Conservation (phyloP, 2,329 filamentous ascomycete species). For the Bipolaris victoriae region DNA sequence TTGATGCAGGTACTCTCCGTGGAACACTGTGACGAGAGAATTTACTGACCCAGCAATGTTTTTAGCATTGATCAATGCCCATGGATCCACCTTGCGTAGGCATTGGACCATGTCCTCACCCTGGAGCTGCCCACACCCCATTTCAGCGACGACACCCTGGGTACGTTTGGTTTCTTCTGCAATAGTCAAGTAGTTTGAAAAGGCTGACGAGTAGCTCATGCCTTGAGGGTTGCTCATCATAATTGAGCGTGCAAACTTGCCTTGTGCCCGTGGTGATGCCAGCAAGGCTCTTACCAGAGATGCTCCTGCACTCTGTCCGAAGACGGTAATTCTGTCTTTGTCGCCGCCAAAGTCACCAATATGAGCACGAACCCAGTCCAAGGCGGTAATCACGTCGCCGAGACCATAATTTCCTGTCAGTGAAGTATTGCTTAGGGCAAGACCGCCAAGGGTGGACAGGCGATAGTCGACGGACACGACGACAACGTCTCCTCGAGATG, state of each 20-base stretch:
- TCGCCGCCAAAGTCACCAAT: slow-evolving; percentile 48
- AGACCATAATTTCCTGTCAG: slow-evolving; percentile 59
- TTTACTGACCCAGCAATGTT: slow-evolving; percentile 4
- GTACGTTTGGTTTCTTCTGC: slow-evolving; percentile 29
- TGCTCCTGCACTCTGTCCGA: slow-evolving; percentile 48
- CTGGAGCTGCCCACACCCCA: slow-evolving; percentile 25
- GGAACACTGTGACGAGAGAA: neutral
- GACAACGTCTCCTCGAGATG: slow-evolving; percentile 55
- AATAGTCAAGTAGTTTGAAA: slow-evolving; percentile 35
- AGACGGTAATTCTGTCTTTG: slow-evolving; percentile 44
- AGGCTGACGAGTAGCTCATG: slow-evolving; percentile 26
- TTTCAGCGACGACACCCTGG: slow-evolving; percentile 30
- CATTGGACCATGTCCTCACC: slow-evolving; percentile 28
- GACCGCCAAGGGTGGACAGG: slow-evolving; percentile 45
- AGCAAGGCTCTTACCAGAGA: slow-evolving; percentile 49
- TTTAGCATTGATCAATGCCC: slow-evolving; percentile 21
- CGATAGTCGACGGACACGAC: slow-evolving; percentile 54
- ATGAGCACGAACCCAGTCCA: slow-evolving; percentile 57
- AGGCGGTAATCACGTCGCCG: slow-evolving; percentile 57
- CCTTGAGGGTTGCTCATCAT: neutral
- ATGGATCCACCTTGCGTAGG: slow-evolving; percentile 30
- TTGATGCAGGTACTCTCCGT: neutral
- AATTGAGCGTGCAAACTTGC: slow-evolving; percentile 50
- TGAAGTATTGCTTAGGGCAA: slow-evolving; percentile 49
- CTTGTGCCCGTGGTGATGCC: too few relatives aligned